Conservation (phyloP, 2,329 filamentous ascomycete species). For the Trichoderma lentiforme region DNA sequence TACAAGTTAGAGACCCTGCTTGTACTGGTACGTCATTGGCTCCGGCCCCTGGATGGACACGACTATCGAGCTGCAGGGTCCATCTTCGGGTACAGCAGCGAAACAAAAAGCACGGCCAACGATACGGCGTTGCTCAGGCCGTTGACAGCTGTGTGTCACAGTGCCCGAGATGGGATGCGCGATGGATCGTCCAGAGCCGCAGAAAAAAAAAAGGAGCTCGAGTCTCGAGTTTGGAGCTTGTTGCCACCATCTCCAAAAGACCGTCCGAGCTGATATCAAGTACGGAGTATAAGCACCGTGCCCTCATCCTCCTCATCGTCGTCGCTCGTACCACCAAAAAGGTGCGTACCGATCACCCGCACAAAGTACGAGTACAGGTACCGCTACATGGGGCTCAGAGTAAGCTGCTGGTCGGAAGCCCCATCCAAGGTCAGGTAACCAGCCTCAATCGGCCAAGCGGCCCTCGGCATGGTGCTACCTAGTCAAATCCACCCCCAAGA, state of each 20-base stretch:
- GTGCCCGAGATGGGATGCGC: background rate
- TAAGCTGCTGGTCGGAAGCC: background rate
- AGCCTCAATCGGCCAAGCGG: slow-evolving; percentile 12
- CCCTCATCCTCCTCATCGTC: background rate
- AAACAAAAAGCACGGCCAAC: background rate
- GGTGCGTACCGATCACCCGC: background rate
- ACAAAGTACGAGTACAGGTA: background rate
- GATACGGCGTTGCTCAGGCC: background rate
- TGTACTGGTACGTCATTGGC: slow-evolving; percentile 13
- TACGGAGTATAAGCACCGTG: background rate
- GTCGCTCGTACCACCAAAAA: background rate
- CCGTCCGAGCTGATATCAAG: background rate
- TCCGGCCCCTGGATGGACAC: slow-evolving; percentile 15
- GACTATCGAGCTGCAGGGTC: background rate
- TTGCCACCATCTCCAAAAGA: background rate
- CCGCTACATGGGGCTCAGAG: background rate
- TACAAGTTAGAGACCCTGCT: background rate
- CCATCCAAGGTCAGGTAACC: slow-evolving; percentile 4
- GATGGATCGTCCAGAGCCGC: background rate
- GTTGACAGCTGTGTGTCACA: background rate
- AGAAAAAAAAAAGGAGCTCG: background rate
- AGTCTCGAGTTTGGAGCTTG: background rate
- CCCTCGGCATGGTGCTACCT: slow-evolving; percentile 9
- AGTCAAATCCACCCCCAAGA: background rate
- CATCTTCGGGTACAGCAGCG: background rate